phyloP scores from a whole-genome alignment of 345 rosid species.

The Trapa bicornis region DNA sequence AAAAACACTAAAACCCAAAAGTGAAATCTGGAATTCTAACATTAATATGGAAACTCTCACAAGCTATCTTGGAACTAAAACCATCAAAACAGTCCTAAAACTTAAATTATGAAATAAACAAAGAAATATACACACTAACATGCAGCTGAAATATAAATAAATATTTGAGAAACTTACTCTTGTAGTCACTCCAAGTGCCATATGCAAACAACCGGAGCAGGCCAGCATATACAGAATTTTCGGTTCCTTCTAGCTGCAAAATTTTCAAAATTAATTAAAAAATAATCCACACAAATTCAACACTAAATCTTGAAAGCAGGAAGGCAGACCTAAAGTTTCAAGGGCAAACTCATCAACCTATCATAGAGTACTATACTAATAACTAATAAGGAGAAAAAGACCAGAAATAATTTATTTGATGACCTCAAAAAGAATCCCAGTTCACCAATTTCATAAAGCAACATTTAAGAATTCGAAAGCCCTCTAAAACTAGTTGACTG shows the following conservation, averaged over 20 bases:
- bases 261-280: not conserved
- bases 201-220: conserved; percentile 73
- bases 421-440: not conserved
- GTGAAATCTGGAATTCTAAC: not conserved
- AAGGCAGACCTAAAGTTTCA: not conserved
- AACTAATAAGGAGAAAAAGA: not conserved
- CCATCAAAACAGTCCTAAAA: no score
- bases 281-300: no score
- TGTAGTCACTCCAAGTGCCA: conserved; percentile 93
- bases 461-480: not conserved
- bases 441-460: not conserved
- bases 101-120: not conserved
- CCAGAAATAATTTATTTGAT: no score
- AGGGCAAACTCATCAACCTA: not conserved
- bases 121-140: not conserved
- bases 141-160: not conserved
- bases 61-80: not conserved
- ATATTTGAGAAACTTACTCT: conserved; percentile 32
- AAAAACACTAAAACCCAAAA: not conserved
- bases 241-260: conserved; percentile 78
- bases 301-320: not conserved
- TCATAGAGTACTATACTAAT: not conserved
- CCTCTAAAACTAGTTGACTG: not conserved
- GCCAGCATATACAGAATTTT: conserved; percentile 40
- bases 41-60: not conserved